Evolutionary conservation across 2,329 filamentous ascomycete genomes (phyloP).

Genomic region (Exophiala lecanii-corni): DNA sequence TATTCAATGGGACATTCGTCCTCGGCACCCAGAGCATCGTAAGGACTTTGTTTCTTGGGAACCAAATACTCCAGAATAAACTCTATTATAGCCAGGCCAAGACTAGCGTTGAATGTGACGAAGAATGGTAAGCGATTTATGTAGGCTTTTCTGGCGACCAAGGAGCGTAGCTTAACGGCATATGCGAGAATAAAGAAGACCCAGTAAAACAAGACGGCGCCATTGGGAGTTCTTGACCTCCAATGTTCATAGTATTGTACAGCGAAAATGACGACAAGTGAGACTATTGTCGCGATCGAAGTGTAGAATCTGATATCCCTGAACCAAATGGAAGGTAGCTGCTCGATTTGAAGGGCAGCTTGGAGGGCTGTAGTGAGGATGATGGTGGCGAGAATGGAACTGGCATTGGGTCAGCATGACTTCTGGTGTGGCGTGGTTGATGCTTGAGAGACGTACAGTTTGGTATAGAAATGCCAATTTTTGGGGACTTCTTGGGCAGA

Average conservation of each 20-base stretch:
- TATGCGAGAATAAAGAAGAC: conserved; percentile 75
- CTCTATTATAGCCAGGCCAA: conserved; percentile 64
- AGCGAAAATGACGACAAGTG: conserved; percentile 67
- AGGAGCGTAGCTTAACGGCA: conserved; percentile 77
- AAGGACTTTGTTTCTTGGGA: conserved; percentile 69
- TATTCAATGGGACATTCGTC: conserved; percentile 76
- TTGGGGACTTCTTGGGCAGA: conserved; percentile 64
- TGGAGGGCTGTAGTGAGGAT: conserved; percentile 66
- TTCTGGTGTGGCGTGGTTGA: neutral
- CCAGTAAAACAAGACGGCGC: conserved; percentile 89
- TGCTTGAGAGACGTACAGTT: conserved; percentile 59
- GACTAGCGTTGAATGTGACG: conserved; percentile 65
- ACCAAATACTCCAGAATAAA: conserved; percentile 82
- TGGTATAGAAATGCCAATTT: conserved; percentile 89
- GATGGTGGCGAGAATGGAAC: conserved; percentile 61
- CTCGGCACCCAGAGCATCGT: conserved; percentile 63
- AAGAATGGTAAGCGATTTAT: conserved; percentile 67
- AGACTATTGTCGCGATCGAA: conserved; percentile 65
- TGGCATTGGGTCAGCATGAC: conserved; percentile 30
- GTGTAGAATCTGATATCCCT: conserved; percentile 85
- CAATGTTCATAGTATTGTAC: conserved; percentile 85
- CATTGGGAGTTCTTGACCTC: conserved; percentile 77
- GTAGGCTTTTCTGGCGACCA: conserved; percentile 73
- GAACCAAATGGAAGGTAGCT: conserved; percentile 65
- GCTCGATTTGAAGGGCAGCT: conserved; percentile 69